phyloP scores from a whole-genome alignment of 129 eudicot genomes.

The Artemisia argyi region DNA sequence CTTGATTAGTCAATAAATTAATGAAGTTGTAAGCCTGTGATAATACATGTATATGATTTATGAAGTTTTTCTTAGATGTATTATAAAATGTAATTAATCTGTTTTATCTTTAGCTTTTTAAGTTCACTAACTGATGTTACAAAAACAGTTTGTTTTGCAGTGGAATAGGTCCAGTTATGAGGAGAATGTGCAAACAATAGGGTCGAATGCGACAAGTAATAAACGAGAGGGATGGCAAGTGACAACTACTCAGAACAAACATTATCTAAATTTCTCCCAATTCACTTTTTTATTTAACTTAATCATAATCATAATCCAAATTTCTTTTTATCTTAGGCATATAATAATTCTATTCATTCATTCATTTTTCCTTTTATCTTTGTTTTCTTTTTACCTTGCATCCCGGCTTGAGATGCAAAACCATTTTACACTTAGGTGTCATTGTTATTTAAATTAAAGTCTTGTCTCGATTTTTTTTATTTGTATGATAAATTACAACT shows the following conservation, averaged over 20 bases:
- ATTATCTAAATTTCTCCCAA: not conserved
- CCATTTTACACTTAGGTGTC: too few species aligned
- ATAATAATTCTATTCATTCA: slow-evolving; percentile 1
- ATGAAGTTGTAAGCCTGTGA: too few species aligned
- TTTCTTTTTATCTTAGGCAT: not conserved
- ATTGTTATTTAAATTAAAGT: too few species aligned
- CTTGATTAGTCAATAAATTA: too few species aligned
- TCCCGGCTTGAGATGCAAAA: too few species aligned
- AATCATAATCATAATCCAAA: not conserved
- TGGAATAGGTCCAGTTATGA: not conserved
- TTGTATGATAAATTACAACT: too few species aligned
- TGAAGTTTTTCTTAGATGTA: too few species aligned
- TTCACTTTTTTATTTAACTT: not conserved
- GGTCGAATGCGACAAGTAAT: not conserved
- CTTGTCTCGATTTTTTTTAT: too few species aligned
- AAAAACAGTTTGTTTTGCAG: slow-evolving; percentile 6
- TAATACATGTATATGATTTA: too few species aligned
- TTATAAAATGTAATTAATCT: too few species aligned
- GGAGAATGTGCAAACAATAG: too few species aligned
- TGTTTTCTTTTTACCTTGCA: not conserved
- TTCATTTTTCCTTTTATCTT: not conserved
- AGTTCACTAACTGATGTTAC: not conserved
- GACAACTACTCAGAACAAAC: not conserved
- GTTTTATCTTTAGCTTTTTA: too few species aligned
- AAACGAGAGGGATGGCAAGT: not conserved